A percentile compares a stretch with the other conserved stretches of the same genome.
These are phyloP conservation scores for Oryza meyeriana DNA, from an alignment of 176 grass and related monocot species.

Conservation along the genomic window DNA sequence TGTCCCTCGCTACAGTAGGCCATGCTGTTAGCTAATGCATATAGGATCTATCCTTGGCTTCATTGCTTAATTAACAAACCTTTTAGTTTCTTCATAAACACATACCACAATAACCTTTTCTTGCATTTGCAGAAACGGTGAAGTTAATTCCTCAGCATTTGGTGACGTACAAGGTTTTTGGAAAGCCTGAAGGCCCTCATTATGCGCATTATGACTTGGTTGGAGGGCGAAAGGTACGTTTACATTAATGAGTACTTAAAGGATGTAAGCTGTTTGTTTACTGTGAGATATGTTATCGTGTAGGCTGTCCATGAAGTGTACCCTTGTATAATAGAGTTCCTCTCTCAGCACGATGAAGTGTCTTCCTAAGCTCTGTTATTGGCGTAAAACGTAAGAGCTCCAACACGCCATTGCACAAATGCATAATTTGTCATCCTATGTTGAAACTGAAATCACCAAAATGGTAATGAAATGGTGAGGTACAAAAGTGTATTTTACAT, in stretches of 20 bases:
- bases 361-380: constrained; percentile 25
- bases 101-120: constrained; percentile 2
- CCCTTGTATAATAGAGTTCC: constrained; percentile 86
- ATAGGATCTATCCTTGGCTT: not conserved
- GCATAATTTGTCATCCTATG: not conserved
- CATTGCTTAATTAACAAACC: not conserved
- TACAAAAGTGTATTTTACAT: not conserved
- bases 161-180: constrained; percentile 80
- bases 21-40: not conserved
- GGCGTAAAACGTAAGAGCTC: not conserved
- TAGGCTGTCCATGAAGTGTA: constrained; percentile 95
- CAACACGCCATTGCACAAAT: not conserved
- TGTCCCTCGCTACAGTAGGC: not conserved
- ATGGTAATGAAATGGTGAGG: not conserved
- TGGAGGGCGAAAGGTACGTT: constrained; percentile 73
- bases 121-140: constrained; percentile 75
- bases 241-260: not conserved
- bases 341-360: constrained; percentile 69
- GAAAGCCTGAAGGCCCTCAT: constrained; percentile 64
- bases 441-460: not conserved
- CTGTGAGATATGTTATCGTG: constrained; percentile 19
- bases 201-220: constrained; percentile 97
- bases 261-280: not conserved
- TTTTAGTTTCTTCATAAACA: not conserved
- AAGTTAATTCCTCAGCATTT: constrained; percentile 70